Evolutionary conservation across 2,329 filamentous ascomycete species (phyloP), one percentile per base, ranked within the genome.

Genomic region (Colletotrichum graminicola): DNA sequence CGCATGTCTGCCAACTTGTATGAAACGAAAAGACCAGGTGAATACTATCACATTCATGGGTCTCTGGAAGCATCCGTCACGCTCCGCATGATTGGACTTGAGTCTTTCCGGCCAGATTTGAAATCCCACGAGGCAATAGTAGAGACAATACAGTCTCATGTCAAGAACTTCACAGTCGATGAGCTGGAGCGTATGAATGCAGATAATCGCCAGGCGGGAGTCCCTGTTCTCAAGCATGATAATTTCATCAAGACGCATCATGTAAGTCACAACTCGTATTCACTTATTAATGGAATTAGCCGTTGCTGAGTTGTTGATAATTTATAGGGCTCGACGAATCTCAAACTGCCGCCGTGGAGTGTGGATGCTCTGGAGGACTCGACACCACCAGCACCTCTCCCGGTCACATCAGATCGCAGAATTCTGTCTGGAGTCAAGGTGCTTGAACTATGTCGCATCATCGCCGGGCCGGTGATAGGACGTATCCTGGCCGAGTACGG

Each of bases 41-140:
- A 91, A 76, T 94, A 89, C 76, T 94, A 92, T 77, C 92, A 94
- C 76, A 91, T 94, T 34, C 92, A 94, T 77, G 92, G 92, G 55
- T 94, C 92, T 0, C 81, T 94, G 0, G 91, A 94, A 75, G 92
- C 92, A 4, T 90, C 88, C 12, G 91, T 87, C 10, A 92, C 91
- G 0, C 81, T 94, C 36, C 84, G 87, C 55, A 93, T 93, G 91
- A 87, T 94, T 74, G 92, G 91, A 0, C 80, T 94, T 6, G 87
- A 90, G 61, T 83, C 90, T 0, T 85, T 89, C 66, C 83, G 88
- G 7, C 88, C 90, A 1, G 88, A 90, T 56, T 77, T 93, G 66
- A 88, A 85, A 10, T 84, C 87, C n/a, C 90, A 91, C 72, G 82
- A 85, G 43, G 83, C 88, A 14, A 89, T 89, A 75, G 87, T 91